Evolutionary conservation across 2,329 filamentous ascomycete species (phyloP).

Genomic region (Incumbomyces delicatus): DNA sequence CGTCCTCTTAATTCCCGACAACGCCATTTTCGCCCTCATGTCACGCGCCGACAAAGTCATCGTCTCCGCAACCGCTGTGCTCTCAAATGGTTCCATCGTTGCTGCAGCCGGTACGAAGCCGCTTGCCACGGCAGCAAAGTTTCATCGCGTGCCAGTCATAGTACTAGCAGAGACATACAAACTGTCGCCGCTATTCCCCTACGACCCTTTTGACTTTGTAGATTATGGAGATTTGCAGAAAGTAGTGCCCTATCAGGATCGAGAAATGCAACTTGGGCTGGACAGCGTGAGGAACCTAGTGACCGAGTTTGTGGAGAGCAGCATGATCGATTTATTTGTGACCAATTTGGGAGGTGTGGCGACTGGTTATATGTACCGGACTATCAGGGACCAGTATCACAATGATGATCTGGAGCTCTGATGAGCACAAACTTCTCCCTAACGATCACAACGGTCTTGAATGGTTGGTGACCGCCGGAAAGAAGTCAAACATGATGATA

Average conservation of each 20-base stretch:
- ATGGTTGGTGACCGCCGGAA: too few relatives aligned
- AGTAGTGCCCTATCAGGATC: conserved; percentile 69
- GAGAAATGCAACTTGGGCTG: conserved; percentile 56
- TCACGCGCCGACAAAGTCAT: conserved; percentile 92
- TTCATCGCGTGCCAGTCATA: conserved; percentile 73
- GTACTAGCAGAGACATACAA: conserved; percentile 89
- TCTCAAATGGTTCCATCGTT: conserved; percentile 78
- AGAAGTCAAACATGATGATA: too few relatives aligned
- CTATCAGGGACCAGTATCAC: conserved; percentile 57
- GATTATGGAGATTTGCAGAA: conserved; percentile 76
- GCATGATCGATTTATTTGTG: conserved; percentile 64
- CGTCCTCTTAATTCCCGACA: conserved; percentile 75
- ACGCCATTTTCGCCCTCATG: conserved; percentile 86
- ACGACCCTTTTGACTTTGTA: conserved; percentile 69
- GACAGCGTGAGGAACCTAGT: conserved; percentile 69
- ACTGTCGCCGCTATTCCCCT: conserved; percentile 79
- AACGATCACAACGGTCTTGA: too few relatives aligned
- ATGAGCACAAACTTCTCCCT: not conserved
- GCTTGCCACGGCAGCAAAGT: conserved; percentile 74
- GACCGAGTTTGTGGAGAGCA: conserved; percentile 69
- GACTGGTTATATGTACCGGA: conserved; percentile 48
- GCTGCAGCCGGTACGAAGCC: conserved; percentile 74
- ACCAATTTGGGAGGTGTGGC: conserved; percentile 63
- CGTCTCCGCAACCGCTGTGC: conserved; percentile 73
- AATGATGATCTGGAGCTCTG: conserved; percentile 49